Base-by-base conservation (phyloP, 2,329 filamentous ascomycete genomes). In the Dactylellina parvicollis region DNA sequence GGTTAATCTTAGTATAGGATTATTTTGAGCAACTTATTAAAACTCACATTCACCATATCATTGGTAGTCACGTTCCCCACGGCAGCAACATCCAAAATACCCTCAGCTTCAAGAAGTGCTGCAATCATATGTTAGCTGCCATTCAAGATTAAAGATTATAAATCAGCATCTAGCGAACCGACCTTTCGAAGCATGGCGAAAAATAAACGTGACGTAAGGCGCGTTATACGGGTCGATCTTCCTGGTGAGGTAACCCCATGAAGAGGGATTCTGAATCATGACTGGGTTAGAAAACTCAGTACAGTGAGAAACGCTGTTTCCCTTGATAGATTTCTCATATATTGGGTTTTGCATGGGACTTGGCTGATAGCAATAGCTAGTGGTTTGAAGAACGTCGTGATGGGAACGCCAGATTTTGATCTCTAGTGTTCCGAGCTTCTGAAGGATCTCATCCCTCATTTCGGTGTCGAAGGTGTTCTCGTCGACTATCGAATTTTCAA, bases 131-230 rank as follows among this genome's bases (percentile, higher is more conserved):
- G 30, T 12, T 32, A 5, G 5, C 12, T 32, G 12, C 30, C 30
- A 5, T 32, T 32, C 12, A 12, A 32, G 30, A 12, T 32, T 32
- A 32, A 32, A 32, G 30, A 5, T 32, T 12, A 36, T 8, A 46
- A 14, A 14, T 24, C 20, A 7, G 28, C 1, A 34, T 20, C 32
- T 18, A 30, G 26, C 52, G 12, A 34, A 66, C n/a, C n/a, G n/a
- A n/a, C 62, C 46, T 54, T 67, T 50, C 12, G 54, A 67, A 28
- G 52, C 62, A 30, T 67, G 54, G 12, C 62, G 62, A n/a, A 67
- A 67, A 4, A 67, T 7, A 46, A 67, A 67, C 18, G 62, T 67
- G n/a, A 67, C 54, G 32, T 40, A 67, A 26, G 54, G 62, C 0
- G 32, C 54, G 16, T 67, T 24, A 30, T 59, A 67, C 0, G 62